Percentiles rank a stretch among this genome's conserved stretches.
phyloP scores from a whole-genome alignment of 805 yeast genomes.

The Candida sakaeoensis region DNA sequence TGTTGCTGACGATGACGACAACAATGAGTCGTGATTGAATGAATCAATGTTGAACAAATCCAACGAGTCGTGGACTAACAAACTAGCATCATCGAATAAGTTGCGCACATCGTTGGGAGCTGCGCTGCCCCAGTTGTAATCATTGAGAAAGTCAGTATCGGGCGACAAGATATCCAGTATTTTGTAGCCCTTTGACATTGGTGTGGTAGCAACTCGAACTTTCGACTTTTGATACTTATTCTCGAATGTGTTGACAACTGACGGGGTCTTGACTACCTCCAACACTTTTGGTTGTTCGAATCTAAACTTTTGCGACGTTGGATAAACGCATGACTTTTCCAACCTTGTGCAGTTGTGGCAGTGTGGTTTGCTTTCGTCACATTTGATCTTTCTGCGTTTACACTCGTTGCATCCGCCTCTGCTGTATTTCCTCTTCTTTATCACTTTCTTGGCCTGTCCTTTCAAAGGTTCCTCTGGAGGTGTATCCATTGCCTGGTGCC shows the following conservation, averaged over 20 bases:
- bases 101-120: constrained; percentile 13
- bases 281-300: constrained; percentile 10
- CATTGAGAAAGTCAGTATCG: constrained; percentile 6
- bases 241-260: neutral
- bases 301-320: constrained; percentile 7
- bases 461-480: constrained; percentile 2
- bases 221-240: neutral
- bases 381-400: constrained; percentile 41
- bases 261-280: neutral
- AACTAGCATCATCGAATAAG: constrained; percentile 32
- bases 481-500: constrained; percentile 7
- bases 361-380: constrained; percentile 37
- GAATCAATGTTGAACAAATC: constrained; percentile 9
- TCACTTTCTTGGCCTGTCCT: constrained; percentile 3
- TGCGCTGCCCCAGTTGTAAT: constrained; percentile 3
- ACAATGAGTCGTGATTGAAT: neutral
- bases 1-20: too few species aligned
- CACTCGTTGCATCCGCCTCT: constrained; percentile 42
- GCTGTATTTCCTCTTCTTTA: constrained; percentile 36
- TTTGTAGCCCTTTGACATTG: neutral
- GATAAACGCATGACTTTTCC: constrained; percentile 29
- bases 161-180: constrained; percentile 6
- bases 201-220: neutral
- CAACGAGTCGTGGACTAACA: constrained; percentile 28
- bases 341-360: constrained; percentile 36